Conservation (phyloP, 2,329 filamentous ascomycete genomes). For the Chalaropsis ovoidea region DNA sequence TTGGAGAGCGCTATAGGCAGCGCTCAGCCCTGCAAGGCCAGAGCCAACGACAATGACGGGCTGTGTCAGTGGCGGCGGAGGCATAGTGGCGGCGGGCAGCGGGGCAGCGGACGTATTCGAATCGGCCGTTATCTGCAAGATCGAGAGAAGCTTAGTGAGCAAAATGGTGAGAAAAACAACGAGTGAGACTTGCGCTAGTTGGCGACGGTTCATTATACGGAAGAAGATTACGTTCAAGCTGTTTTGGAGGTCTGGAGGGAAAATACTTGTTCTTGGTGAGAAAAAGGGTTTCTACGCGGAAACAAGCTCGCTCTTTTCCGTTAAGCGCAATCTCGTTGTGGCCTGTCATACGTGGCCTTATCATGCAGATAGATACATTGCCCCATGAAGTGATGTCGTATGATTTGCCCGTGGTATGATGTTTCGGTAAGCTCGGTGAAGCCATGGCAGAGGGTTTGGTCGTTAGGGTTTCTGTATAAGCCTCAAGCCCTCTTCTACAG, state of each 20-base stretch:
- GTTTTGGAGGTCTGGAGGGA: background rate
- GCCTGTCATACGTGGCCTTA: conserved; percentile 8
- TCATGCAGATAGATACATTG: no score
- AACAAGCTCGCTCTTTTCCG: background rate
- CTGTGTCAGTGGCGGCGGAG: conserved; percentile 10
- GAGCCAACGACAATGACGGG: conserved; percentile 53
- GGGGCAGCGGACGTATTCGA: background rate
- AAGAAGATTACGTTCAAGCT: background rate
- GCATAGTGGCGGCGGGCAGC: background rate
- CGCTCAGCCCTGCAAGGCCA: conserved; percentile 53
- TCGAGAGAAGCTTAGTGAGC: background rate
- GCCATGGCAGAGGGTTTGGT: background rate
- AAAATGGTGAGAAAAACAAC: background rate
- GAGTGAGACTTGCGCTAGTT: conserved; percentile 9
- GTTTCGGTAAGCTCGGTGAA: background rate
- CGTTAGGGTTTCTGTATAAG: background rate
- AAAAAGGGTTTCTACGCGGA: background rate
- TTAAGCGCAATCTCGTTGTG: background rate
- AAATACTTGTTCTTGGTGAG: background rate
- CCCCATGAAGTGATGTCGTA: background rate
- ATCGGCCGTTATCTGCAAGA: background rate
- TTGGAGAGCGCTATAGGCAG: conserved; percentile 46
- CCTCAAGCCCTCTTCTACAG: background rate
- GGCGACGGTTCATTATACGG: conserved; percentile 8
- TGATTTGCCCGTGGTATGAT: background rate